Evolutionary conservation across 2,329 filamentous ascomycete species (phyloP).

Genomic region (Dendryphion nanum): DNA sequence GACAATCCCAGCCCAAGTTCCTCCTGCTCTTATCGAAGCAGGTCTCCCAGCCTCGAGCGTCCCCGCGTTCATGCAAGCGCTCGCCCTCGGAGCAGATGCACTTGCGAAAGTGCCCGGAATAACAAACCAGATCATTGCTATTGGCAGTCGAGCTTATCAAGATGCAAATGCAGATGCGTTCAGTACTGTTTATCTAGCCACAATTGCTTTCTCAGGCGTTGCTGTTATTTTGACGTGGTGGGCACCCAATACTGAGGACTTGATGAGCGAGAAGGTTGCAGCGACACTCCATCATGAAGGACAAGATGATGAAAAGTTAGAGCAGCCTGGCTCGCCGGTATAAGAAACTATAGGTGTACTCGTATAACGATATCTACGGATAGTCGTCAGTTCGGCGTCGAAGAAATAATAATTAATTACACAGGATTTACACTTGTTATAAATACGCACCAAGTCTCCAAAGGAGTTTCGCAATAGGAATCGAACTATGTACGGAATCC

Average conservation of each 20-base stretch:
- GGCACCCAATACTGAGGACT: conserved; percentile 35
- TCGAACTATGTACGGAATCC: too few species aligned
- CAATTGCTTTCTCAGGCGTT: conserved; percentile 36
- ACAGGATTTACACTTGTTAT: too few species aligned
- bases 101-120: conserved; percentile 31
- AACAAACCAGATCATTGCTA: conserved; percentile 27
- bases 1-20: conserved; percentile 4
- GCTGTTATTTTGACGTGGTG: conserved; percentile 31
- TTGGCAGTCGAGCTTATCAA: conserved; percentile 30
- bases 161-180: conserved; percentile 37
- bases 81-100: conserved; percentile 11
- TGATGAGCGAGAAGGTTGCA: conserved; percentile 34
- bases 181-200: conserved; percentile 36
- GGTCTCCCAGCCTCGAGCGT: conserved; percentile 38
- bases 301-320: too few species aligned
- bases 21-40: conserved; percentile 11
- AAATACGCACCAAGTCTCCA: too few species aligned
- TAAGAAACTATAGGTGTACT: too few species aligned
- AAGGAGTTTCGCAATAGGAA: too few species aligned
- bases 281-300: conserved; percentile 37
- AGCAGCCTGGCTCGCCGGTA: too few species aligned
- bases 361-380: too few species aligned
- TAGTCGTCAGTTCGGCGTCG: too few species aligned
- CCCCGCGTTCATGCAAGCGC: conserved; percentile 28
- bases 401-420: too few species aligned